A percentile compares a stretch with the other conserved stretches of the same genome.
Conservation (phyloP, 2,329 filamentous ascomycete genomes). For the Fusarium miscanthi region DNA sequence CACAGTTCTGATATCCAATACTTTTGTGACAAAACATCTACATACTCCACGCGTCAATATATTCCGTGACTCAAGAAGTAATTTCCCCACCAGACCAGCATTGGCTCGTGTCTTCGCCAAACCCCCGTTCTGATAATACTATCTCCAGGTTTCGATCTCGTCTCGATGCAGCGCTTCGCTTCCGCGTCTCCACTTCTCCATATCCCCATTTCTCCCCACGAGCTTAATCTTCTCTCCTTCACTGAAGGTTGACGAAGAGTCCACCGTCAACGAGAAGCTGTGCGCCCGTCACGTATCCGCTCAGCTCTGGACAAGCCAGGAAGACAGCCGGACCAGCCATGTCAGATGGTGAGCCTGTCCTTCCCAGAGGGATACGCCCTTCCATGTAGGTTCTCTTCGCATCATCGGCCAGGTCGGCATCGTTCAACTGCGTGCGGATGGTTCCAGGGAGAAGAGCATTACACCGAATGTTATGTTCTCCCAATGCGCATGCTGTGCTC, state of each 20-base stretch:
- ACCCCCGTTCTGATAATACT: background rate
- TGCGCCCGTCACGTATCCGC: slow-evolving; percentile 83
- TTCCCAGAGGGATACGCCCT: slow-evolving; percentile 82
- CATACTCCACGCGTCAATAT: slow-evolving; percentile 31
- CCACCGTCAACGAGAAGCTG: slow-evolving; percentile 90
- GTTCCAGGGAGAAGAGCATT: slow-evolving; percentile 88
- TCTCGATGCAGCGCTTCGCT: slow-evolving; percentile 8
- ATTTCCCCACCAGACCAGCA: background rate
- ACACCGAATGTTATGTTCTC: slow-evolving; percentile 79
- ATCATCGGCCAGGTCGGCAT: slow-evolving; percentile 83
- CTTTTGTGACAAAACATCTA: slow-evolving; percentile 1
- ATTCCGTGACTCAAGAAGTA: slow-evolving; percentile 8
- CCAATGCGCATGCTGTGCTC: slow-evolving; percentile 81
- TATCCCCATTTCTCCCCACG: slow-evolving; percentile 28
- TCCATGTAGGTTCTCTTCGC: slow-evolving; percentile 84
- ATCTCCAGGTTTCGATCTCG: slow-evolving; percentile 16
- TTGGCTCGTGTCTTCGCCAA: slow-evolving; percentile 21
- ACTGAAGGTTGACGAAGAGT: slow-evolving; percentile 89
- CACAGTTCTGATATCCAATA: slow-evolving; percentile 13
- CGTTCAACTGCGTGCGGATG: slow-evolving; percentile 85
- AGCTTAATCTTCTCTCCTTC: slow-evolving; percentile 42
- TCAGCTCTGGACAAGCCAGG: slow-evolving; percentile 81
- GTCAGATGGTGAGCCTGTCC: slow-evolving; percentile 78
- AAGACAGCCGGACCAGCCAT: slow-evolving; percentile 88
- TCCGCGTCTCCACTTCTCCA: slow-evolving; percentile 24